Conservation (phyloP, 768 basidiomycete species). For the Sistotremastrum niveocremeum region DNA sequence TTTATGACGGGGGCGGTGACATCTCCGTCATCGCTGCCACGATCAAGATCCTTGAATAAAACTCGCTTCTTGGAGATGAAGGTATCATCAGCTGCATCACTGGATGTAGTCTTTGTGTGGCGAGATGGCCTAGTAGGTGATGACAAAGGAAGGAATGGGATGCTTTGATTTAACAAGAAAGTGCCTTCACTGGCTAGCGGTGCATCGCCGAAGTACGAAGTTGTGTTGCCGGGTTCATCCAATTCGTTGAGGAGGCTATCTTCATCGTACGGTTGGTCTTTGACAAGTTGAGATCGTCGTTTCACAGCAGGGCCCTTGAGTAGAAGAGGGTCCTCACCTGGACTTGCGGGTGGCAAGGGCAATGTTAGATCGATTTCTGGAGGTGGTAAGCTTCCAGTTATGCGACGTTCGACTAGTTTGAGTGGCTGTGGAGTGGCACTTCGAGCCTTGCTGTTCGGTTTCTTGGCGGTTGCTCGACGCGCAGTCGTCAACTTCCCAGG, state of each 20-base stretch:
- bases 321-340: conserved; percentile 63
- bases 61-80: too few relatives aligned
- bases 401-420: background rate
- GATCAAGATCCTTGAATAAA: too few relatives aligned
- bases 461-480: conserved; percentile 19
- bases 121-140: too few relatives aligned
- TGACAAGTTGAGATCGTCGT: conserved; percentile 10
- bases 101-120: too few relatives aligned
- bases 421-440: too few relatives aligned
- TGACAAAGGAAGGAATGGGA: background rate
- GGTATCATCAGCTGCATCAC: too few relatives aligned
- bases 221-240: conserved; percentile 5
- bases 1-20: too few relatives aligned
- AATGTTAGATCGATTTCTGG: conserved; percentile 46
- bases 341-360: conserved; percentile 57
- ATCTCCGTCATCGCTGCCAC: too few relatives aligned
- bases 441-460: background rate
- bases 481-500: conserved; percentile 23
- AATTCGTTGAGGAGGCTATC: conserved; percentile 11
- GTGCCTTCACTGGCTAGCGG: conserved; percentile 1
- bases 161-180: background rate
- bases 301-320: conserved; percentile 31
- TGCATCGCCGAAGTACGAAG: conserved; percentile 9
- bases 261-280: background rate
- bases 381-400: conserved; percentile 44